Evolutionary conservation across 140 eudicot genomes (phyloP).

Genomic region (Senecio squalidus): DNA sequence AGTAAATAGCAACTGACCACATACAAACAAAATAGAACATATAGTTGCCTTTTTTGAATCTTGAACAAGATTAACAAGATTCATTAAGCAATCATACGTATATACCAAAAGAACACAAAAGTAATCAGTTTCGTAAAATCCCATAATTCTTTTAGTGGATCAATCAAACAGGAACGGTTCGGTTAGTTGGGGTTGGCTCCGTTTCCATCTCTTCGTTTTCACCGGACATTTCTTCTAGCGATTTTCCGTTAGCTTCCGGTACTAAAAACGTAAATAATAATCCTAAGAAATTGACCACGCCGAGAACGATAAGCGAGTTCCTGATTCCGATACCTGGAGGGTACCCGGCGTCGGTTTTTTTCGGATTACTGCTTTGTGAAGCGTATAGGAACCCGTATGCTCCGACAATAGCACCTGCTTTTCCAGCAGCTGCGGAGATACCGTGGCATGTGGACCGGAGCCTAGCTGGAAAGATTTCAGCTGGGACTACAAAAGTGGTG

Average conservation of each 20-base stretch:
- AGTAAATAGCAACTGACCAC: no score
- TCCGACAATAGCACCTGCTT: conserved; percentile 75
- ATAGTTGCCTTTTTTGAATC: not conserved
- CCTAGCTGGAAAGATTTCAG: conserved; percentile 79
- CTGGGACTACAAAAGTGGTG: conserved; percentile 78
- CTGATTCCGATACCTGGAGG: conserved; percentile 66
- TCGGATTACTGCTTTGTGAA: conserved; percentile 37
- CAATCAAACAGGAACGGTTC: conserved; percentile 34
- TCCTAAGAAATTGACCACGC: conserved; percentile 43
- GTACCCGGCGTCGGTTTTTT: conserved; percentile 49
- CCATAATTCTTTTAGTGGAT: conserved; percentile 2
- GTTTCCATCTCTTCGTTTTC: conserved; percentile 38
- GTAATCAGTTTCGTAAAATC: not conserved
- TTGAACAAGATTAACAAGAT: conserved; percentile 3
- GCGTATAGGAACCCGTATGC: conserved; percentile 69
- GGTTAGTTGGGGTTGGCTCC: conserved; percentile 14
- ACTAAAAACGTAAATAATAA: conserved; percentile 54
- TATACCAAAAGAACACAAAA: not conserved
- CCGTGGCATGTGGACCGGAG: conserved; percentile 85
- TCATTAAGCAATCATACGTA: conserved; percentile 6
- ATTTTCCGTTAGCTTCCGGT: conserved; percentile 67
- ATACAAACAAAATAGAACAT: no score
- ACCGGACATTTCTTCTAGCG: conserved; percentile 54
- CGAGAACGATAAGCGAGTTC: conserved; percentile 50
- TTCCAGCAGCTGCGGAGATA: conserved; percentile 82